Evolutionary conservation across 1,139 yeast species (phyloP).

Genomic region (Saccharomyces hybrid): DNA sequence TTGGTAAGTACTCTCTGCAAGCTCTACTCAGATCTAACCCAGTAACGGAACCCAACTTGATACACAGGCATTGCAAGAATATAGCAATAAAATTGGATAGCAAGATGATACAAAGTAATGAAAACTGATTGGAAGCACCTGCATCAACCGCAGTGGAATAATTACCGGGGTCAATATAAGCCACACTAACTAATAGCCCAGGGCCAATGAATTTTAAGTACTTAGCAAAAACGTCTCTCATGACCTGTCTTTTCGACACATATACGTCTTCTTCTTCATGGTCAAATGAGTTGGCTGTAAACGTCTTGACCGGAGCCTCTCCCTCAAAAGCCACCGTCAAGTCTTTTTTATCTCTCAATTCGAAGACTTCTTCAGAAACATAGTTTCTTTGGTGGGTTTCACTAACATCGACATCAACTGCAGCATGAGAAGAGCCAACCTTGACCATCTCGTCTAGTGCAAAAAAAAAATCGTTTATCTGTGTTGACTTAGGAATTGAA

Average conservation of each 20-base stretch:
- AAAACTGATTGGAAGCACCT: slow-evolving; percentile 59
- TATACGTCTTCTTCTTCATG: not conserved
- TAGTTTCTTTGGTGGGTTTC: not conserved
- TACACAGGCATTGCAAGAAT: slow-evolving; percentile 63
- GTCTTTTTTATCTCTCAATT: not conserved
- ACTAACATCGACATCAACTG: not conserved
- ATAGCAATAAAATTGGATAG: slow-evolving; percentile 66
- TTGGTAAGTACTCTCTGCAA: slow-evolving; percentile 55
- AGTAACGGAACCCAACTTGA: slow-evolving; percentile 72
- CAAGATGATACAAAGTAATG: slow-evolving; percentile 58
- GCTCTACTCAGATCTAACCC: slow-evolving; percentile 71
- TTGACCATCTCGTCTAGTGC: not conserved
- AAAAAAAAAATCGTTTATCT: not conserved
- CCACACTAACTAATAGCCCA: slow-evolving; percentile 68
- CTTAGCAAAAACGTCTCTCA: slow-evolving; percentile 33
- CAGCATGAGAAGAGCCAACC: not conserved
- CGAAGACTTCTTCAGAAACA: not conserved
- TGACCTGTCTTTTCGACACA: not conserved
- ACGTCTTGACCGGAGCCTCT: not conserved
- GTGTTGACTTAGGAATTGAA: not conserved
- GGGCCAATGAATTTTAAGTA: slow-evolving; percentile 66
- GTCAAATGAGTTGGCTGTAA: not conserved
- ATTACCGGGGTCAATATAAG: slow-evolving; percentile 83
- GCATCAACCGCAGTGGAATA: slow-evolving; percentile 74
- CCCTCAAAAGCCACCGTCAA: not conserved